A percentile compares a stretch with the other conserved stretches of the same genome.
phyloP scores from a whole-genome alignment of 768 basidiomycete species.

The Dacryopinax spathularia region DNA sequence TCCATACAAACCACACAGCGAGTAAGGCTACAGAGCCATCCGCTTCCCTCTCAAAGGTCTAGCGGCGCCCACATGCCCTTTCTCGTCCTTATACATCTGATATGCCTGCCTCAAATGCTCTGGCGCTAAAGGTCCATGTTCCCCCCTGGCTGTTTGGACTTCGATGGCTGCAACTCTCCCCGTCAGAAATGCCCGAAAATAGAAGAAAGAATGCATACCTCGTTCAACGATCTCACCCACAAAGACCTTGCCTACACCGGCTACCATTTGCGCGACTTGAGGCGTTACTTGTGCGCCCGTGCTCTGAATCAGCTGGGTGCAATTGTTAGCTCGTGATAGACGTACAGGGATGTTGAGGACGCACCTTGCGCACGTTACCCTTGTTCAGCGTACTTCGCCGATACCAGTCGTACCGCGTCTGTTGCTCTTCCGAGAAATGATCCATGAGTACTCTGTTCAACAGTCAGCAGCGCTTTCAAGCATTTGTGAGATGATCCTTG shows the following conservation, averaged over 20 bases:
- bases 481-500: slow-evolving; percentile 5
- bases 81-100: slow-evolving; percentile 63
- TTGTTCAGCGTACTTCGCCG: slow-evolving; percentile 71
- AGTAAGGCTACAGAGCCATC: slow-evolving; percentile 24
- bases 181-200: not conserved
- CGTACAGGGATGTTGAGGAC: slow-evolving; percentile 8
- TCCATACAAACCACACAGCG: not conserved
- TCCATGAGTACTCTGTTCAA: slow-evolving; percentile 65
- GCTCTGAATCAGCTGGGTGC: slow-evolving; percentile 68
- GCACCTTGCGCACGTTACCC: slow-evolving; percentile 64
- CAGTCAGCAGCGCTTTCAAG: not conserved
- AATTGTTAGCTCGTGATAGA: not conserved
- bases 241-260: slow-evolving; percentile 82
- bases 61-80: slow-evolving; percentile 67
- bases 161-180: slow-evolving; percentile 42
- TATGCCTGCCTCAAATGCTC: slow-evolving; percentile 87
- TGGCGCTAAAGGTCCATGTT: slow-evolving; percentile 67
- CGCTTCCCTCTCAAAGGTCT: slow-evolving; percentile 53
- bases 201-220: slow-evolving; percentile 32
- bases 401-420: slow-evolving; percentile 82
- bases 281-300: slow-evolving; percentile 70
- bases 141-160: slow-evolving; percentile 56
- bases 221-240: slow-evolving; percentile 86
- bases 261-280: slow-evolving; percentile 77
- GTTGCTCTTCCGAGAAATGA: slow-evolving; percentile 68